Evolutionary conservation across 352 stramenopile genomes (phyloP).

Genomic region (Globisporangium rhizosaccharum): DNA sequence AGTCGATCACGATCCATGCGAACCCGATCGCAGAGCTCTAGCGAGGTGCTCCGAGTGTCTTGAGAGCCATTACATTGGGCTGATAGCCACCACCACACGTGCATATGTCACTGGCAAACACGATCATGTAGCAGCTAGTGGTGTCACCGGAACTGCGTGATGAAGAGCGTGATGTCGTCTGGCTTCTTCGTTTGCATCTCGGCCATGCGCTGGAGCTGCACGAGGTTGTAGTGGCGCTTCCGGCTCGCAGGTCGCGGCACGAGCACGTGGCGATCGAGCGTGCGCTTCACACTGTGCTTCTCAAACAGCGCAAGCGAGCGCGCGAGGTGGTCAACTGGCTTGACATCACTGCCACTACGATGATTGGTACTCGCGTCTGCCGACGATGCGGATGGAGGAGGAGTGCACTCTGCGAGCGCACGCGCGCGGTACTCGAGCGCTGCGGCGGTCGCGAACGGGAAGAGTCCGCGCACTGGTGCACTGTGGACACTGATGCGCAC

Average conservation of each 20-base stretch:
- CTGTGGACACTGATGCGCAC: conserved; percentile 1
- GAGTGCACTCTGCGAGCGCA: conserved; percentile 33
- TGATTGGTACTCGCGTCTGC: background rate
- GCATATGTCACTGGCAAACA: background rate
- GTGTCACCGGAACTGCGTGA: conserved; percentile 50
- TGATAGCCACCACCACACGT: too few relatives aligned
- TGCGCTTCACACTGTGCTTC: conserved; percentile 44
- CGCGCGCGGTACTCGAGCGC: conserved; percentile 57
- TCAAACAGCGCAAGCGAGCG: conserved; percentile 44
- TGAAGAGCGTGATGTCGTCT: conserved; percentile 73
- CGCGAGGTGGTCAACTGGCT: conserved; percentile 31
- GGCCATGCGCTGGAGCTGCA: conserved; percentile 66
- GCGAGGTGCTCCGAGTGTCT: too few relatives aligned
- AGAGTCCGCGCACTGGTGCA: conserved; percentile 19
- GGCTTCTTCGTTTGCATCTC: conserved; percentile 73
- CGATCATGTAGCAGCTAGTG: too few relatives aligned
- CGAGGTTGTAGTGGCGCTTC: conserved; percentile 66
- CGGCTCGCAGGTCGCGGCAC: conserved; percentile 34
- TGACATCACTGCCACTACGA: conserved; percentile 10
- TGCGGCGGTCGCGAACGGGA: conserved; percentile 63
- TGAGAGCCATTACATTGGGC: too few relatives aligned
- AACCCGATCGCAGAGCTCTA: conserved; percentile 88
- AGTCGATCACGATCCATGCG: conserved; percentile 89
- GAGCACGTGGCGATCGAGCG: conserved; percentile 48
- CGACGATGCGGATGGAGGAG: conserved; percentile 4